Base-by-base conservation (phyloP, 202 grass and related monocot genomes). In the Saccharum hybrid region DNA sequence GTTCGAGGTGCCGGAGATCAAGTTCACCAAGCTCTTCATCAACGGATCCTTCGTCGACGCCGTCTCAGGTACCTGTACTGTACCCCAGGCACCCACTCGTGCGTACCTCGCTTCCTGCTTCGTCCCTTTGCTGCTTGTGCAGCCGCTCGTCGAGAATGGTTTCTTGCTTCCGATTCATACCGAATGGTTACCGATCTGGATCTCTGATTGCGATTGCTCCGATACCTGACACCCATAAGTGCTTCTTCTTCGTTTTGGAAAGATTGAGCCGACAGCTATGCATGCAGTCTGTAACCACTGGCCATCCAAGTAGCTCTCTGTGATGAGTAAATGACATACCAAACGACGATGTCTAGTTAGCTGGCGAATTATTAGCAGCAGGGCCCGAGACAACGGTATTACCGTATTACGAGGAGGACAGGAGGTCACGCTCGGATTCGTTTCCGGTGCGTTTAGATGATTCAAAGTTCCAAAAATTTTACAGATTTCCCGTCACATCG, bases 11-110 rank as follows among this genome's bases (percentile, higher is more conserved):
- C 94, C 86, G 46, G 86, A 96, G 78, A 80, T 97, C 83, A 97
- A 59, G 80, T 90, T 83, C 89, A 97, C 87, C 30, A 84, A 81
- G 89, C 91, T 97, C 64, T 97, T 97, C 91, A 92, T 97, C 87
- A 71, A 91, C 22, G 94, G 94, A 16, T 26, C 30, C 82, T 97
- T 92, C 77, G 83, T 92, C 46, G 85, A 91, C 62, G 87, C 91
- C 28, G 66, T 75, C 72, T 94, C 94, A 23, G 94, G 94, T 94
- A 52, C 54, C 4, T 4, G 14, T 8, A 8, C n/a, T 45, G 6
- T 4, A 2, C 4, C 11, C n/a, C n/a, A 0, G 7, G 52, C 6
- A 18, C 30, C 0, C 6, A 0, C 14, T 2, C 6, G 1, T 4
- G 1, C 22, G 21, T 3, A 0, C 46, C 68, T 26, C 21, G 21